Base-by-base conservation (phyloP, 805 yeast genomes). In the Brettanomyces naardenensis region DNA sequence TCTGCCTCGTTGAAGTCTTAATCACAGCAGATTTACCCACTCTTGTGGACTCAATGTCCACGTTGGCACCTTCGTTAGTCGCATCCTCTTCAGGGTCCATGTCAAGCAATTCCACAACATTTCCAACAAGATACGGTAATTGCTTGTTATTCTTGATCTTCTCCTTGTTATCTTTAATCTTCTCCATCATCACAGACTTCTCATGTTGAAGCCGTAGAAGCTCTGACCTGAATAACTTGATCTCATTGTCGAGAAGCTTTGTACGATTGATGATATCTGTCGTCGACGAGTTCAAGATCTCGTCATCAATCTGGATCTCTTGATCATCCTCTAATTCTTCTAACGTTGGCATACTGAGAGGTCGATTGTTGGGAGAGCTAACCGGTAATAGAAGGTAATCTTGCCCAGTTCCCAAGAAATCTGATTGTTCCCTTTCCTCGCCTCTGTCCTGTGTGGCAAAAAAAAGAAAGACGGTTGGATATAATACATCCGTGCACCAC, bases 11-110 rank as follows among this genome's bases (percentile, higher is more conserved):
- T 1, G 96, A 86, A 0, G 99, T 92, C 63, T 92, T 92, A 45
- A 92, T 85, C 27, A 92, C 98, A 1, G 99, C 99, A n/a, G 95
- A 87, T 63, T 90, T 88, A 5, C 98, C 97, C 31, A 76, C 75
- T 45, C 95, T 78, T 10, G 94, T 74, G 33, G 96, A 84, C 56
- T 92, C 96, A 49, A 86, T 66, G 61, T 92, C 97, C 33, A 88
- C 83, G 54, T 89, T 90, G 41, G 97, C 97, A 28, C 97, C 97
- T 59, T 92, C 95, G 44, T 82, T 87, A 19, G 70, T 67, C 20
- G 90, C 92, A 41, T 80, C 85, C 45, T 78, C 81, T 44, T 87
- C 90, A 9, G 85, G 88, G 48, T 80, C 81, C 61, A 92, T 75
- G 55, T 92, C 95, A 54, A 92, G 72, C 42, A 92, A 68, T 62